Evolutionary conservation across 768 basidiomycete species (phyloP).

Genomic region (Termitomyces sp.): DNA sequence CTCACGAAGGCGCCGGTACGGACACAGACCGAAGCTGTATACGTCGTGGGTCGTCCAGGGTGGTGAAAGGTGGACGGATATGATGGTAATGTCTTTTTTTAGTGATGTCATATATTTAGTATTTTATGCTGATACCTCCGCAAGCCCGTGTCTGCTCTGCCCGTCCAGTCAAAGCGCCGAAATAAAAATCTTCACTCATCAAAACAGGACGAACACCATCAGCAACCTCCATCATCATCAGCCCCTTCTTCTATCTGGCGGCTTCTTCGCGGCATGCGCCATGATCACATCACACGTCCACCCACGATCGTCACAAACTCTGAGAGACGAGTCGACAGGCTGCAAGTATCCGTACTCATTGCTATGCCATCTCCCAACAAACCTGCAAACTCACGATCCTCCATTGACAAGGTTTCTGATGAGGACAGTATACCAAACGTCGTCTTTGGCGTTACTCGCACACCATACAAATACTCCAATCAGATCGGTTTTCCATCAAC

Average conservation of each 20-base stretch:
- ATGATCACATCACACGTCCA: constrained; percentile 2
- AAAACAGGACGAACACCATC: constrained; percentile 14
- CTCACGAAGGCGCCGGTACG: constrained; percentile 37
- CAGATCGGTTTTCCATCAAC: no score
- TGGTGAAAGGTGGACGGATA: constrained; percentile 40
- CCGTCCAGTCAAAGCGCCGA: constrained; percentile 30
- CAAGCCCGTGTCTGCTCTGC: constrained; percentile 38
- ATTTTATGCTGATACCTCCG: constrained; percentile 5
- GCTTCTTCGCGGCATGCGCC: neutral
- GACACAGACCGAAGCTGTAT: constrained; percentile 48
- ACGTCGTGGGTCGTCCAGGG: constrained; percentile 38
- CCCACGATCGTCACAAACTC: constrained; percentile 5
- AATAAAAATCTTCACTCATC: constrained; percentile 19
- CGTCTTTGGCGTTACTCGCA: constrained; percentile 41
- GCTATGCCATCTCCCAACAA: constrained; percentile 47
- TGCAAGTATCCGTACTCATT: constrained; percentile 55
- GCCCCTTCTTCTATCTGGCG: neutral
- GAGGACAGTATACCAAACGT: constrained; percentile 46
- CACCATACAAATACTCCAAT: constrained; percentile 25
- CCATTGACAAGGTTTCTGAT: constrained; percentile 11
- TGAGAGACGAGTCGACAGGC: constrained; percentile 27
- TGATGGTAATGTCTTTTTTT: constrained; percentile 36
- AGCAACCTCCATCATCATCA: neutral
- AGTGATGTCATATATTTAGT: neutral
- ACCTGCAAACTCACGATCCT: constrained; percentile 16